A percentile compares a stretch with the other conserved stretches of the same genome.
Evolutionary conservation across 495 filamentous ascomycete species (phyloP).

Genomic region (Penicillium diatomitis): DNA sequence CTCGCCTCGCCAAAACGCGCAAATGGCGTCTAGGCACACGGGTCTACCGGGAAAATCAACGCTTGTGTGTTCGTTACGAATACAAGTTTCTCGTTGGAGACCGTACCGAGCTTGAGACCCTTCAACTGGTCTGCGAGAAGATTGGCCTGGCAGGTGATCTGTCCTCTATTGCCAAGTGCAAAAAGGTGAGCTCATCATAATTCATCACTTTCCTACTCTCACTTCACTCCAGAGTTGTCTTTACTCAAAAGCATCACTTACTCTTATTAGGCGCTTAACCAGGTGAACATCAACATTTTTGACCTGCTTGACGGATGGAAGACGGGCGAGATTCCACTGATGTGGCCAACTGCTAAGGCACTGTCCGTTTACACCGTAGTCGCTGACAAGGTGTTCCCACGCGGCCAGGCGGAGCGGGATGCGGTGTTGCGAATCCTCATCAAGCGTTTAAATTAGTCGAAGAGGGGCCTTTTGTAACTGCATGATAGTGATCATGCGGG

Average conservation of each 20-base stretch:
- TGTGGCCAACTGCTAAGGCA: slow-evolving; percentile 20
- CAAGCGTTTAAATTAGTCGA: slow-evolving; percentile 7
- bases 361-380: slow-evolving; percentile 33
- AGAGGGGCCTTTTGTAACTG: not conserved
- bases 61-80: slow-evolving; percentile 11
- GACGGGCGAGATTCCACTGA: slow-evolving; percentile 11
- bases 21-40: slow-evolving; percentile 15
- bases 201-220: no score
- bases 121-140: slow-evolving; percentile 25
- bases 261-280: slow-evolving; percentile 14
- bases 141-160: slow-evolving; percentile 15
- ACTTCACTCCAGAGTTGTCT: no score
- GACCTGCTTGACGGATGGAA: slow-evolving; percentile 41
- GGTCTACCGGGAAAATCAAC: slow-evolving; percentile 14
- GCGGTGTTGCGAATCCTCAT: slow-evolving; percentile 33
- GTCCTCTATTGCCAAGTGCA: slow-evolving; percentile 31
- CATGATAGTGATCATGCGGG: not conserved
- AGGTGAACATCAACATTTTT: slow-evolving; percentile 41
- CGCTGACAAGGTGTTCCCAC: slow-evolving; percentile 22
- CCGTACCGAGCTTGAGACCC: slow-evolving; percentile 10
- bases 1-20: slow-evolving; percentile 5
- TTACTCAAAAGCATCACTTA: not conserved
- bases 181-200: slow-evolving; percentile 19
- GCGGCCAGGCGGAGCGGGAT: slow-evolving; percentile 27
- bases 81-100: slow-evolving; percentile 15